A percentile compares a stretch with the other conserved stretches of the same genome.
Evolutionary conservation across 345 rosid species (phyloP).

Genomic region (Rhodamnia rubescens): DNA sequence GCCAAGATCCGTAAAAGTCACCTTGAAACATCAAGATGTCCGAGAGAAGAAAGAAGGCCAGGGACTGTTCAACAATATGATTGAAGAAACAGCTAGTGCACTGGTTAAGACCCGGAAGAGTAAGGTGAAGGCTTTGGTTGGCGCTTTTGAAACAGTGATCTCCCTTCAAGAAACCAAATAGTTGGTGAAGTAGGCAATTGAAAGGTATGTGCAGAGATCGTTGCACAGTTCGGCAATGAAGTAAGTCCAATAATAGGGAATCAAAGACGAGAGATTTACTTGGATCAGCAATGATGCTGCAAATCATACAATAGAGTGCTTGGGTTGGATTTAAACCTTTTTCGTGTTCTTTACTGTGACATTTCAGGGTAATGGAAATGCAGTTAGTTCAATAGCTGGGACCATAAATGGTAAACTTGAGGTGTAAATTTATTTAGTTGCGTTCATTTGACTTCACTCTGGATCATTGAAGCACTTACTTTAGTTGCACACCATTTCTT

Average conservation of each 20-base stretch:
- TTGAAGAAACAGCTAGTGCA: constrained; percentile 89
- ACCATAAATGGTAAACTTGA: background rate
- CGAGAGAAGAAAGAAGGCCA: constrained; percentile 42
- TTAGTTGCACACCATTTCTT: background rate
- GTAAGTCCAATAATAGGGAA: background rate
- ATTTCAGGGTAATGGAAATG: background rate
- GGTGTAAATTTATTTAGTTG: background rate
- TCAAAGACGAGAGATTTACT: background rate
- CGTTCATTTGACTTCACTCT: background rate
- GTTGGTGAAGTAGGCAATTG: constrained; percentile 5
- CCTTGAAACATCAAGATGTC: constrained; percentile 61
- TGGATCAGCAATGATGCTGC: background rate
- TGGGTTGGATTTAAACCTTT: background rate
- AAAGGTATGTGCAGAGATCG: background rate
- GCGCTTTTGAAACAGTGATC: constrained; percentile 94
- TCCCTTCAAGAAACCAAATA: constrained; percentile 60
- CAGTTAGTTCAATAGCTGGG: background rate
- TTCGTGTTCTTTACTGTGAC: background rate
- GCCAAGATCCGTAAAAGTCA: constrained; percentile 31
- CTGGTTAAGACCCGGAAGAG: constrained; percentile 75
- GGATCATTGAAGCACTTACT: background rate
- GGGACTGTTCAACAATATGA: constrained; percentile 67
- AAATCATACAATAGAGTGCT: background rate
- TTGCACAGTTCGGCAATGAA: background rate
- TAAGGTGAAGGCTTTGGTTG: constrained; percentile 92